Base-by-base conservation (phyloP, 352 stramenopile species). In the Hyphochytrium catenoides region DNA sequence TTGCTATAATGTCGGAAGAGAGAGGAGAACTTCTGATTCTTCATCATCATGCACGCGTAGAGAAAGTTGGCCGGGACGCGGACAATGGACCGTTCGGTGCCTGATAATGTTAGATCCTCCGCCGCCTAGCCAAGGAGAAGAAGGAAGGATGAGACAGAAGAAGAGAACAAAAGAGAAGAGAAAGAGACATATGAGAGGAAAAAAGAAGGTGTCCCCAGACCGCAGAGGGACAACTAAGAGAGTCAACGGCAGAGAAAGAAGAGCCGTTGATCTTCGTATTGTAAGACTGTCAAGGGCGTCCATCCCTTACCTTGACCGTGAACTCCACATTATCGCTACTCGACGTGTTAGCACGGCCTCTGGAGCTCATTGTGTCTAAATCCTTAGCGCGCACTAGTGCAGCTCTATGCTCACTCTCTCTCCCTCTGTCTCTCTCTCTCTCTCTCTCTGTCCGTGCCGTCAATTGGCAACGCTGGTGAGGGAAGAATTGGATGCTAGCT, bases 1-100 rank as follows among this genome's bases (percentile, higher is more conserved):
- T 97, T 97, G 51, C 83, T 93, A 56, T 97, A 97, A 59, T 97
- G 88, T 31, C 85, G 83, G 47, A 97, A 96, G 14, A 96, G 69
- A 36, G 72, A 93, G 19, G 79, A 94, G 52, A 97, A 97, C 14
- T 83, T 74, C 60, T 97, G 88, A 14, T 84, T 93, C 56, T 95
- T 95, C 34, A 95, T 73, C 88, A 97, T 97, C 32, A 96, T 59
- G 46, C 88, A 97, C 49, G 68, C 78, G 52, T 79, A 79, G 63
- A 78, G 76, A 45, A 78, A 79, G 57, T 77, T 83, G 26, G 65
- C 65, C 0, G 68, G 50, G 30, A 79, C 68, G 34, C 68, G 68
- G 41, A 79, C 60, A 42, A 82, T 78, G 18, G 65, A 79, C 19
- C 66, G 63, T 43, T 79, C 65, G 29, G 65, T 74, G 39, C 68